Evolutionary conservation across 2,329 filamentous ascomycete species (phyloP), one percentile per base, ranked within the genome.

Genomic region (Chrysosporium queenslandicum): DNA sequence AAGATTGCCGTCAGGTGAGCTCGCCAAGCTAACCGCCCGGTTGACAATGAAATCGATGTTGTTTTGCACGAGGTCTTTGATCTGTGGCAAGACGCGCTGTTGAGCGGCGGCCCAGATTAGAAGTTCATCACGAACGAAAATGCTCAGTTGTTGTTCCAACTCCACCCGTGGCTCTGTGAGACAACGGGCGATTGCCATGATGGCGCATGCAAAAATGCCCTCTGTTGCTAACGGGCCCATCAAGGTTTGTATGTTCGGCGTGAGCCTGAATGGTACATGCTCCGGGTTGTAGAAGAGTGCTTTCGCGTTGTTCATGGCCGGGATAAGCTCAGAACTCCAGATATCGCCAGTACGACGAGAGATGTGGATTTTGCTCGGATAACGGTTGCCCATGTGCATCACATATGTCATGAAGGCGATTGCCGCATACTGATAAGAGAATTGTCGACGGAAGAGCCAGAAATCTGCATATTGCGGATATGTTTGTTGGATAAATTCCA

Each of bases 341-440:
- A 98, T 86, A 63, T 94, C 92, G 58, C 94, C 94, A 4, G 85
- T 89, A 27, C 80, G 80, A 21, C 89, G 84, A 9, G 88, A 85
- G 63, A 98, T 94, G 70, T 86, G 85, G 68, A 97, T 85, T 77
- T 98, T 98, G 69, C 90, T 88, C 4, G 92, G 94, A 68, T 92
- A 95, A 27, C 92, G 86, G 67, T 88, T 88, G 66, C 91, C 88
- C 82, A 98, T 97, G 72, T 91, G 91, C 74, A 99, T 85, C 54
- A 96, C 85, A 66, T 97, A 98, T 3, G 92, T 97, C 86, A 98
- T 95, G 73, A 98, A 98, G 0, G 92, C 95, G 58, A 97, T 78
- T 1, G 90, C 82, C 18, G 92, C 91, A 56, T 95, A 83, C 71
- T 98, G 92, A 74, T 97, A 96, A 20, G 88, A 86, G 72, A 98